Base-by-base conservation (phyloP, 2,329 filamentous ascomycete species). In the Ophiostoma quercus region DNA sequence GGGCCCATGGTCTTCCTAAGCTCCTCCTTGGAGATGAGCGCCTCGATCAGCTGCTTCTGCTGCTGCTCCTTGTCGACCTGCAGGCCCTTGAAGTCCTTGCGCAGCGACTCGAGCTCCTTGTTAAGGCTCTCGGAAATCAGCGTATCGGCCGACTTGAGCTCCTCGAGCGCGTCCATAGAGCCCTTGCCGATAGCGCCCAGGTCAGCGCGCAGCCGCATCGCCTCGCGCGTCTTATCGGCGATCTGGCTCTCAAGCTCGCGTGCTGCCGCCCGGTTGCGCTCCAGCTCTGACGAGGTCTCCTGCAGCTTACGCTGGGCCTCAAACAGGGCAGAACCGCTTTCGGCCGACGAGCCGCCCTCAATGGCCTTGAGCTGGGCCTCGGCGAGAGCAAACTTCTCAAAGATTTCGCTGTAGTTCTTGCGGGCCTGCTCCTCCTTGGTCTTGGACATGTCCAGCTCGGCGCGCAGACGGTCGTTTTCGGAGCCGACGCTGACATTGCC, bases 21-120 rank as follows among this genome's bases (percentile, higher is more conserved):
- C 76, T 84, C 84, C 71, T 89, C 86, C 76, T 88, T 88, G 72
- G 84, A 82, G 65, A 89, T 80, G 22, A 89, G 80, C 63, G 85
- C 84, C 57, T 86, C 82, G 73, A 89, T 82, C 32, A 89, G 82
- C 75, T 89, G 86, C 66, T 82, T 82, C 77, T 87, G 85, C 75
- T 86, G 83, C 71, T 84, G 81, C 68, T 88, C 85, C 67, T 82
- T 80, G 76, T 88, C 85, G 69, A 82, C 79, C 71, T 79, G 80
- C 67, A 84, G 77, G 69, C 80, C 77, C 70, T 81, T 82, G 72
- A 83, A 79, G 74, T 86, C 84, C 71, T 80, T 81, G 72, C 86
- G 83, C 73, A 86, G 80, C 37, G 81, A 79, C 68, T 87, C 82
- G 47, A 89, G 82, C 75, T 90, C 87, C 65, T 81, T 81, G 72